Evolutionary conservation across 768 basidiomycete species (phyloP), one percentile per base, ranked within the genome.

Genomic region (Chalciporus sphaerocephalus): DNA sequence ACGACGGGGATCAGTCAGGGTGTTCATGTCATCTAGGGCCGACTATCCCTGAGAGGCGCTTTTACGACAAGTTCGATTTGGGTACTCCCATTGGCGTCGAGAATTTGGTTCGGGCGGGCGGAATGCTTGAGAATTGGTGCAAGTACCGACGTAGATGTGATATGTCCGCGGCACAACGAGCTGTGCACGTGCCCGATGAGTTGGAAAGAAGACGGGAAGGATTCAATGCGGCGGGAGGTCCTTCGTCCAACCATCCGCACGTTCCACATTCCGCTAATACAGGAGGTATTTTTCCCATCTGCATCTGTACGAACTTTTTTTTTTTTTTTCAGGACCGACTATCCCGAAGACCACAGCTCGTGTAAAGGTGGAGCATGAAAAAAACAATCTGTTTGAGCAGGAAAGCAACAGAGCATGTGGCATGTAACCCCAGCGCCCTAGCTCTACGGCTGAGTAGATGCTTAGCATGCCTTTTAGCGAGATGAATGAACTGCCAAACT

Each of bases 231-330:
- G 42, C n/a, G 24, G 47, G 34, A 7, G 15, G n/a, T 20, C 12
- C 40, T 55, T 56, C 55, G 45, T 37, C 5, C 20, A 28, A 12
- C 34, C 44, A 57, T 54, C 57, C 58, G 38, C 58, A 33, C 40
- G 20, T 30, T 11, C 15, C 58, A 33, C 40, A n/a, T 30, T 11
- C 15, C 40, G 28, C 28, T 28, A 6, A 11, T 32, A 18, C 32
- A 22, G 40, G 40, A 33, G 15, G 21, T 6, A 30, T 20, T 6
- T 28, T 42, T 17, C 23, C 40, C 27, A 47, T 47, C 25, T 17
- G 20, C 27, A 47, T 47, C 25, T 17, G 20, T 22, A 38, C 24
- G 32, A 38, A 38, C n/a, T n/a, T n/a, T n/a, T n/a, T n/a, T n/a
- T n/a, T n/a, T n/a, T n/a, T 32, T 25, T 35, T 25, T 27, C 33